Base-by-base conservation (phyloP, 139 green algal species). In the Pleodorina starrii region DNA sequence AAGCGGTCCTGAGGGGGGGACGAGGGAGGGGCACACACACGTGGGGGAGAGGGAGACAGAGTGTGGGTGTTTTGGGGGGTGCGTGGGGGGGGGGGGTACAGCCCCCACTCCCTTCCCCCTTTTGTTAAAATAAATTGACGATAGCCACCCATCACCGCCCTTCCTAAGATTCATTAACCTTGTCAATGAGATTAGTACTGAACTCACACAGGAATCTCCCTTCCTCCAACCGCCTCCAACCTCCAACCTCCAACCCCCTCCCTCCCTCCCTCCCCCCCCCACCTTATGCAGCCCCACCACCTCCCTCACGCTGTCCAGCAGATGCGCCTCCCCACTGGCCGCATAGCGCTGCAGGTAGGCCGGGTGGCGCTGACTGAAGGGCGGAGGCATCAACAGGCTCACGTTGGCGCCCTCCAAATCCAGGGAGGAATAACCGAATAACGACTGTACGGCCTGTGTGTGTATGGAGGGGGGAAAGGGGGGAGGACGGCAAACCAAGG, bases 291-390 rank as follows among this genome's bases (percentile, higher is more conserved):
- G 66, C 11, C 14, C 85, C 42, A 92, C 87, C 50, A 95, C 90
- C 85, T 94, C 87, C 1, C 84, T 68, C 1, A 84, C 50, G 29
- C 27, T 87, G 91, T 93, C 88, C 36, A 96, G 87, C 40, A 94
- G 89, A 59, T 83, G 85, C 25, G 88, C 23, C 54, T 92, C 81
- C 0, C 86, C 86, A 2, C 36, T 71, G 19, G 4, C 46, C 2
- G 46, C 51, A 73, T 93, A 93, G 42, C 74, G 77, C 63, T 71
- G 40, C 59, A 93, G 23, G 90, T 90, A 93, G 81, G 19, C 27
- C 16, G 23, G 40, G 43, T 93, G 90, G 73, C 73, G 90, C 43
- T 82, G 42, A 27, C 50, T 73, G 50, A 93, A 91, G 72, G 90
- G 90, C 57, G 69, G 83, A 16, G 90, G 83, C 86, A 91, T 89